These are phyloP conservation scores for Fagopyrum homotropicum DNA, from an alignment of 148 eudicot species.

Conservation along the genomic window DNA sequence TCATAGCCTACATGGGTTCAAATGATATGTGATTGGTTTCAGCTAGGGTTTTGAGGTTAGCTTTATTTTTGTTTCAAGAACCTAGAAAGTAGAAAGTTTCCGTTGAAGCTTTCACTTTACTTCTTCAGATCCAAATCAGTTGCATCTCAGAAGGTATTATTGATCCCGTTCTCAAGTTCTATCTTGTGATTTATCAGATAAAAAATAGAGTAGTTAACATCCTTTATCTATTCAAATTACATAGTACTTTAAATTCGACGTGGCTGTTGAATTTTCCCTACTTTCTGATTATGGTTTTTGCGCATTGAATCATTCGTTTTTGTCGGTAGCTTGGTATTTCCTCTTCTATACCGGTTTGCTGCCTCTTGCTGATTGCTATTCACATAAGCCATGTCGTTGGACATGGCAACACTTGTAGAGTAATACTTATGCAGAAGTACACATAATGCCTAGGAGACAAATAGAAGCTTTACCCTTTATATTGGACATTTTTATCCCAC, in stretches of 20 bases:
- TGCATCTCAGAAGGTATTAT: slow-evolving; percentile 5
- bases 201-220: too few species aligned
- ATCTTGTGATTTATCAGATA: background rate
- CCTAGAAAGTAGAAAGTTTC: background rate
- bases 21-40: background rate
- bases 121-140: background rate
- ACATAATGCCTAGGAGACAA: background rate
- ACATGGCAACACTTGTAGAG: background rate
- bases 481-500: too few species aligned
- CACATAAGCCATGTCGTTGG: background rate
- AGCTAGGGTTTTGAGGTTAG: background rate
- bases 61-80: background rate
- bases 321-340: background rate
- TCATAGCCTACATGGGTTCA: background rate
- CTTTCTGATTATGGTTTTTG: background rate
- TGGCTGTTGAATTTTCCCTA: background rate
- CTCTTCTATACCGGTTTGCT: background rate
- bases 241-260: background rate
- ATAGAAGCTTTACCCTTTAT: too few species aligned
- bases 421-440: background rate
- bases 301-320: background rate
- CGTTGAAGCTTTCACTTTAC: background rate
- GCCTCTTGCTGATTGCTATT: background rate
- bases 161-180: background rate
- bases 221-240: background rate